Conservation (phyloP, 306 rosid genomes). For the Ormosia emarginata region DNA sequence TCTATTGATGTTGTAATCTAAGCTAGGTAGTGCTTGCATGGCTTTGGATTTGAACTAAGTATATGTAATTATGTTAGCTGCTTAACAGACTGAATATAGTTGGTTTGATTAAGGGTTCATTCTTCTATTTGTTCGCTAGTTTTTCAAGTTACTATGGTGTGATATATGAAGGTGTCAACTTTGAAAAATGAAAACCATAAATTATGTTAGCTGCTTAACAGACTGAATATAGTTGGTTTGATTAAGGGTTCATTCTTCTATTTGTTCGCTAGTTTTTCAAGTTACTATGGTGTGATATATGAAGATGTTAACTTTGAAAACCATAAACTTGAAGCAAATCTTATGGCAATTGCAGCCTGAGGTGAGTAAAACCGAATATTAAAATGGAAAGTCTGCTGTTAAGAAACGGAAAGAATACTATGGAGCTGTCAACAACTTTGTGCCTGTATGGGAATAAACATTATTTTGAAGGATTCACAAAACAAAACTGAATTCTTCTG, state of each 20-base stretch:
- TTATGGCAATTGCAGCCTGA: background rate
- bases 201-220: conserved; percentile 38
- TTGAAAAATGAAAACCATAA: background rate
- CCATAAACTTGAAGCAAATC: background rate
- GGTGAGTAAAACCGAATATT: background rate
- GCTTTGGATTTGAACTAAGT: conserved; percentile 30
- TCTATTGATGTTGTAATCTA: conserved; percentile 45
- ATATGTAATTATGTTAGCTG: conserved; percentile 40
- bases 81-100: conserved; percentile 33
- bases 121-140: background rate
- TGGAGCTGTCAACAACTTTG: conserved; percentile 11
- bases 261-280: conserved; percentile 5
- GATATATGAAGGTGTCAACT: background rate
- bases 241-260: conserved; percentile 1
- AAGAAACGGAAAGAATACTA: background rate
- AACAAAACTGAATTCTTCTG: background rate
- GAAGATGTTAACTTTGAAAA: background rate
- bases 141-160: background rate
- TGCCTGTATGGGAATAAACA: conserved; percentile 11
- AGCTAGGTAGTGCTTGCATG: conserved; percentile 35
- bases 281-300: background rate
- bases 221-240: conserved; percentile 30
- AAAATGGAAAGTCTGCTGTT: conserved; percentile 2
- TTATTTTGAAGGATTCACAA: conserved; percentile 5
- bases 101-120: conserved; percentile 12